phyloP scores from a whole-genome alignment of 495 filamentous ascomycete species.

The Thermothielavioides terrestris region DNA sequence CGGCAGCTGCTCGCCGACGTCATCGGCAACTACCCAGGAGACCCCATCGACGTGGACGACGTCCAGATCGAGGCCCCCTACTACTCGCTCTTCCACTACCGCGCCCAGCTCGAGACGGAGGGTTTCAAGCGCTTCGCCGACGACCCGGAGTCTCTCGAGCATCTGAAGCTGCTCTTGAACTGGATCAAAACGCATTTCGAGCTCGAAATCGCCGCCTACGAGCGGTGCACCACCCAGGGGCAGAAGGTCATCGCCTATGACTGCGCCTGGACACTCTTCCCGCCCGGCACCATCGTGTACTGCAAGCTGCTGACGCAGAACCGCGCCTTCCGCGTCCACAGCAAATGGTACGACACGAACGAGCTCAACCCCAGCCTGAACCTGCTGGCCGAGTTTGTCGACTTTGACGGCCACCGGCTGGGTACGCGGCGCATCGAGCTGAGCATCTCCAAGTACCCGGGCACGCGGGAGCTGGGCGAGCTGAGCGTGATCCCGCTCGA shows the following conservation, averaged over 20 bases:
- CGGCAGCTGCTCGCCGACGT: slow-evolving; percentile 25
- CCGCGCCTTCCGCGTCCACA: slow-evolving; percentile 24
- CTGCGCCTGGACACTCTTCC: slow-evolving; percentile 31
- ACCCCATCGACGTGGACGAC: slow-evolving; percentile 25
- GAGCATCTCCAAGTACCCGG: slow-evolving; percentile 20
- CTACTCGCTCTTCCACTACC: slow-evolving; percentile 27
- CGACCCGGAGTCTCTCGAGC: slow-evolving; percentile 20
- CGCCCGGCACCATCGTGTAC: slow-evolving; percentile 20
- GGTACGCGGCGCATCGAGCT: slow-evolving; percentile 18
- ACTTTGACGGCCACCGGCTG: slow-evolving; percentile 29
- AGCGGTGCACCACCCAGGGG: slow-evolving; percentile 17
- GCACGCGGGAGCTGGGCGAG: slow-evolving; percentile 19
- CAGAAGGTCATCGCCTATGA: slow-evolving; percentile 27
- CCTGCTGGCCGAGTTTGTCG: slow-evolving; percentile 17
- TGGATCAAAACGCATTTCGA: slow-evolving; percentile 32
- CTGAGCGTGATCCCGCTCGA: slow-evolving; percentile 22
- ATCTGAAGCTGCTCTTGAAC: slow-evolving; percentile 23
- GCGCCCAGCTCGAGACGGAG: slow-evolving; percentile 18
- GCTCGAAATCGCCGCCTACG: slow-evolving; percentile 25
- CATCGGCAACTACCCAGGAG: slow-evolving; percentile 23
- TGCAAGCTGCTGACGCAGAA: slow-evolving; percentile 18
- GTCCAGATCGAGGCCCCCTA: slow-evolving; percentile 27
- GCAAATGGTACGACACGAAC: slow-evolving; percentile 15
- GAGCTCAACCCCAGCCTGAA: slow-evolving; percentile 6
- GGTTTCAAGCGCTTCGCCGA: slow-evolving; percentile 23